Base-by-base conservation (phyloP, 495 filamentous ascomycete genomes). In the Rhypophila decipiens region DNA sequence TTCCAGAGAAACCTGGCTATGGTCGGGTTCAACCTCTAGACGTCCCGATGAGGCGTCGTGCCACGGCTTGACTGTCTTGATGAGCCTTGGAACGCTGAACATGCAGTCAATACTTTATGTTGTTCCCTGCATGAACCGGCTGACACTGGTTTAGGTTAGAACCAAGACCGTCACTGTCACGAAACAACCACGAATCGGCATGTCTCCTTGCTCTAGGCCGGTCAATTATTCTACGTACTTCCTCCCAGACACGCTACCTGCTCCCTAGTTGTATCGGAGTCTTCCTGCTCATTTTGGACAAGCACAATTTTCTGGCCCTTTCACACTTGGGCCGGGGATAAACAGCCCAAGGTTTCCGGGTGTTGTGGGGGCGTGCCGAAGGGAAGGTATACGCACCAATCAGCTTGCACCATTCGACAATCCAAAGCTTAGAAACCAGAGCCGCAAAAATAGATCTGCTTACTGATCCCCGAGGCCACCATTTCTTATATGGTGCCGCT, bases 361-460 rank as follows among this genome's bases (percentile, higher is more conserved):
- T 9, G 4, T 11, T 41, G 39, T n/a, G n/a, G n/a, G n/a, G n/a
- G n/a, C n/a, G n/a, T n/a, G n/a, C n/a, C n/a, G n/a, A n/a, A 31
- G 13, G 27, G 13, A 31, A 31, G 13, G 27, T 7, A 7, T 31
- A 13, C 13, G 7, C 7, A 13, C 27, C 27, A 31, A 31, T 31
- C 27, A 31, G 27, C 13, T 13, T 13, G 27, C 27, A n/a, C n/a
- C n/a, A n/a, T 42, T 24, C 20, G 5, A 24, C 13, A 42, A 7
- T n/a, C 23, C 7, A 20, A 22, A 24, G 39, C 39, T 42, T 42
- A 42, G 21, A 42, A 42, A 13, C 12, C 39, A 42, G 39, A 42
- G 39, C 39, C 39, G 39, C 39, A 42, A 42, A 42, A 42, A 42
- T 42, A 42, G 39, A 42, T 22, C 19, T 24, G 39, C 39, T 42